Base-by-base conservation (phyloP, 2,329 filamentous ascomycete species). In the Rachicladosporium sp. region DNA sequence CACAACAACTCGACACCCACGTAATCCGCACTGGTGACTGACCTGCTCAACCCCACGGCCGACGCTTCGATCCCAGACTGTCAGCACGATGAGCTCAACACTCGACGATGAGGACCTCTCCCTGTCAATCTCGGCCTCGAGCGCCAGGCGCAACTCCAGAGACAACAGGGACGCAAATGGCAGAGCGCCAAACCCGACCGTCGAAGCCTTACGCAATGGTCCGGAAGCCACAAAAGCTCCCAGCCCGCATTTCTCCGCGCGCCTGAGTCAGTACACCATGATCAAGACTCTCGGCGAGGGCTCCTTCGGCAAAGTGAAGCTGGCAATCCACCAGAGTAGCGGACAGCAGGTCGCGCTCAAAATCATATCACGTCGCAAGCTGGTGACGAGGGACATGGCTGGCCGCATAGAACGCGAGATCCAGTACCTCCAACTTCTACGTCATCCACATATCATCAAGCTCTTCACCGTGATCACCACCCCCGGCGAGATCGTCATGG, bases 371-470 rank as follows among this genome's bases (percentile, higher is more conserved):
- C 77, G 91, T 50, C 91, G 91, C 69, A 93, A 95, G 69, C 74
- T 98, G 56, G 86, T 95, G 52, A 96, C 88, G 51, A 75, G 89
- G 56, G 91, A 98, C 63, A 96, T 98, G 91, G 88, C 93, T 38
- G 91, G 91, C 44, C 78, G 91, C 45, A 93, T 98, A 47, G 91
- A 98, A 69, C 78, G 91, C 51, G 91, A 98, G 70, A 98, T 98
- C 52, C 88, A 95, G 62, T 98, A 98, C 59, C 74, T 98, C 47
- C 91, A 98, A 66, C 69, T 98, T 44, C 72, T 98, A 45, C 80
- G 91, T 44, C 91, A 98, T 62, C 91, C 91, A 31, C 91, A 98
- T 64, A 98, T 98, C 60, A 98, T 98, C 70, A 98, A 98, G 66
- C 74, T 98, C 78, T 95, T 70, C 56, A 96, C 91, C 23, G 91